Evolutionary conservation across 2,329 filamentous ascomycete genomes (phyloP).

Genomic region (Didymellaceae sp.): DNA sequence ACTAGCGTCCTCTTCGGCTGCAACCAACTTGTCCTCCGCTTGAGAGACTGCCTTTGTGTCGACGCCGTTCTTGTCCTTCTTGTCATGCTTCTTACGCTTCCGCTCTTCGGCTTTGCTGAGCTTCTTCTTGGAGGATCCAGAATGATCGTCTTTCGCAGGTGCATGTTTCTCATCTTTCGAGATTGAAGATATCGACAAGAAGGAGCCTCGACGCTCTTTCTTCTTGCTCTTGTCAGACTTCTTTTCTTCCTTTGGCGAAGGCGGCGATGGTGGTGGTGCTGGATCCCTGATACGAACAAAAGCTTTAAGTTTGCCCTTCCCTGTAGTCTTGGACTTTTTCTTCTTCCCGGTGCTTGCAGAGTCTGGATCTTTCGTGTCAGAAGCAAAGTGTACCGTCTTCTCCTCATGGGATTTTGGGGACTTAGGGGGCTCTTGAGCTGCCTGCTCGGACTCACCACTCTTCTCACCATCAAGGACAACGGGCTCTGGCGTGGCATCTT

Average conservation of each 20-base stretch:
- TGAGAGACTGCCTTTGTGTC: conserved; percentile 2
- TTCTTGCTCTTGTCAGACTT: conserved; percentile 33
- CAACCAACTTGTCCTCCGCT: conserved; percentile 16
- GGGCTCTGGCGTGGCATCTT: conserved; percentile 16
- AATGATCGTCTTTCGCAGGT: conserved; percentile 13
- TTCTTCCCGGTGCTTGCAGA: conserved; percentile 35
- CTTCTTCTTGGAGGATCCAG: conserved; percentile 29
- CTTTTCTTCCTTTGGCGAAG: conserved; percentile 41
- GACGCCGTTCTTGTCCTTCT: conserved; percentile 30
- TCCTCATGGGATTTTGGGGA: conserved; percentile 33
- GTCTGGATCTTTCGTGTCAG: conserved; percentile 49
- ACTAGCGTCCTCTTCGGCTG: conserved; percentile 24
- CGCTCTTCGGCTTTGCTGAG: conserved; percentile 35
- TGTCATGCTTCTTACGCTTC: conserved; percentile 33
- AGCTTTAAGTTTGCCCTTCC: conserved; percentile 40
- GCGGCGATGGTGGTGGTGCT: conserved; percentile 23
- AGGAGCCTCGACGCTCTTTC: conserved; percentile 29
- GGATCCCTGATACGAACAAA: conserved; percentile 43
- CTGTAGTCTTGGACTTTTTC: conserved; percentile 27
- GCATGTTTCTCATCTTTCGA: conserved; percentile 23
- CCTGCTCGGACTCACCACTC: conserved; percentile 49
- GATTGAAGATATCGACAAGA: conserved; percentile 25
- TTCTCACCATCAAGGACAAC: conserved; percentile 34
- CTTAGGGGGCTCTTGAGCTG: conserved; percentile 41
- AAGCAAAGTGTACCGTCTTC: conserved; percentile 47